A percentile compares a stretch with the other conserved stretches of the same genome.
These are phyloP conservation scores for Paraphaeosphaeria minitans DNA, from an alignment of 2,329 filamentous ascomycete species.

Conservation along the genomic window DNA sequence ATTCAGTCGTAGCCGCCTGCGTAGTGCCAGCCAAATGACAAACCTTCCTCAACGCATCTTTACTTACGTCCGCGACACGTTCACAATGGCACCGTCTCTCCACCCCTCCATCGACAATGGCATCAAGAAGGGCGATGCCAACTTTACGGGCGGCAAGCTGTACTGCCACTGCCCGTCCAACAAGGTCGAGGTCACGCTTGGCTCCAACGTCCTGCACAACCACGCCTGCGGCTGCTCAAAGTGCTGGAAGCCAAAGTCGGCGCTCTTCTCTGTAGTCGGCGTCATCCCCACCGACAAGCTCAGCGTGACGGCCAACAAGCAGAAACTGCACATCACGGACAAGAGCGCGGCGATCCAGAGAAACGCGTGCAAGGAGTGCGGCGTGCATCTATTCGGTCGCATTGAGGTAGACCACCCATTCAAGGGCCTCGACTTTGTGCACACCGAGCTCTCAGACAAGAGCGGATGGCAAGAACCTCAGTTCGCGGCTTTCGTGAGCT, in stretches of 20 bases:
- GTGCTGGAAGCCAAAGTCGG: slow-evolving; percentile 70
- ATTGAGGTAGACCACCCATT: slow-evolving; percentile 70
- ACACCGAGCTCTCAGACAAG: slow-evolving; percentile 63
- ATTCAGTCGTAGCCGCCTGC: not conserved
- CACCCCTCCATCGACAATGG: slow-evolving; percentile 69
- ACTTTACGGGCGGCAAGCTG: slow-evolving; percentile 65
- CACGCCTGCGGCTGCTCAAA: slow-evolving; percentile 74
- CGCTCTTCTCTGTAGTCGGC: slow-evolving; percentile 68
- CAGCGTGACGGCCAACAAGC: slow-evolving; percentile 60
- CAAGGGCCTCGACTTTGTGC: slow-evolving; percentile 67
- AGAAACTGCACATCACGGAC: slow-evolving; percentile 63
- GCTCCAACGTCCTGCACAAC: slow-evolving; percentile 67
- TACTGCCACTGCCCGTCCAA: slow-evolving; percentile 63
- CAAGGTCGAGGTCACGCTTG: slow-evolving; percentile 64
- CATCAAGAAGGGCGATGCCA: slow-evolving; percentile 59
- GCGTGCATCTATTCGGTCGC: slow-evolving; percentile 69
- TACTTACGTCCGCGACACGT: slow-evolving; percentile 17
- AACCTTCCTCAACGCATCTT: not conserved
- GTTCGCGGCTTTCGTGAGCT: slow-evolving; percentile 71
- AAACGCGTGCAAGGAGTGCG: slow-evolving; percentile 50
- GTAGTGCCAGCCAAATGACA: not conserved
- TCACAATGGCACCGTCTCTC: slow-evolving; percentile 51
- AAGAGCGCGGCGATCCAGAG: slow-evolving; percentile 62
- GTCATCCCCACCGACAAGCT: slow-evolving; percentile 64
- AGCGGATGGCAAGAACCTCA: slow-evolving; percentile 75